Evolutionary conservation across 192 early-diverging fungal species (phyloP), one percentile per base, ranked within the genome.

Genomic region (Chytriomyces sp.): DNA sequence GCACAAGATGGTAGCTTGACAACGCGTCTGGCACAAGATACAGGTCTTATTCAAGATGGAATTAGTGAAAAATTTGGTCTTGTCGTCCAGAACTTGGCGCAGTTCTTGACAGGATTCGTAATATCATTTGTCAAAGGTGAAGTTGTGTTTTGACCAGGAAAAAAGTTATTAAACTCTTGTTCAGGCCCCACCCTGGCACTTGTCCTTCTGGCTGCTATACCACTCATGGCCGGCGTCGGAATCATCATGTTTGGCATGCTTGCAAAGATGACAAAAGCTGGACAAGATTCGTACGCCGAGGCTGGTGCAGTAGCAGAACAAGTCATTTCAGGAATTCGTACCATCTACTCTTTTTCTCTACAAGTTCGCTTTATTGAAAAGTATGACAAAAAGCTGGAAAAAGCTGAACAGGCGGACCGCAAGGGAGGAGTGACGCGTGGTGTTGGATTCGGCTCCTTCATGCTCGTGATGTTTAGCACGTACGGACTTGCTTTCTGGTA

Each of bases 401-500:
- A 78, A 19, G 95, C 93, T 31, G 85, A 86, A 59, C 71, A 76
- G 7, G 74, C 80, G 39, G 93, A 90, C 39, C 75, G 91, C 62
- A 84, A 80, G 55, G 89, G 90, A 64, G 88, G 86, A 3, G 38
- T 81, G 5, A 77, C 58, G 8, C 72, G 82, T 41, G 93, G 91
- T 64, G 39, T 75, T 17, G 89, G 92, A 30, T 83, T 93, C 79
- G 95, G 92, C 19, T 70, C 77, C 36, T 89, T 95, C 72, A 89
- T 91, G 84, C 82, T 90, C 30, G 76, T 90, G 64, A 81, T 96
- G 58, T 98, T 92, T 72, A 62, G 75, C 57, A 82, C 89, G 12
- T 94, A 94, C 64, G 88, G 88, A 10, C 84, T 95, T 19, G 89
- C 89, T 85, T 93, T 93, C 84, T 94, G 90, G 89, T 96, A 93